These are phyloP conservation scores for Xylariomycetidae sp. DNA, from an alignment of 2,329 filamentous ascomycete genomes.

Conservation along the genomic window DNA sequence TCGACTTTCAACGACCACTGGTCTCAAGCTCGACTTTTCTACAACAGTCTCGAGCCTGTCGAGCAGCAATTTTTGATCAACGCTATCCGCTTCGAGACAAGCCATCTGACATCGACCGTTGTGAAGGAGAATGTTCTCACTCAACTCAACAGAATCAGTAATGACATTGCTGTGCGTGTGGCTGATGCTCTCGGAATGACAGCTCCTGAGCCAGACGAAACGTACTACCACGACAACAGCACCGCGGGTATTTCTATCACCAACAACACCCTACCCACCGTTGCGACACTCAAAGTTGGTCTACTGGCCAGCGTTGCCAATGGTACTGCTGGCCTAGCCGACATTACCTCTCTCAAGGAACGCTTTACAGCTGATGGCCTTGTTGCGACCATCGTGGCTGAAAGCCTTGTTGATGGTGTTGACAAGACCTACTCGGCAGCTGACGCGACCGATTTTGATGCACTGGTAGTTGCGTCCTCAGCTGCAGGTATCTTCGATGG, in stretches of 20 bases:
- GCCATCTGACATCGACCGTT: slow-evolving; percentile 49
- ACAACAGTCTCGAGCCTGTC: slow-evolving; percentile 61
- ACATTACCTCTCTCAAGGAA: slow-evolving; percentile 46
- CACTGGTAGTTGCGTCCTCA: slow-evolving; percentile 53
- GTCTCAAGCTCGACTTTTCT: slow-evolving; percentile 69
- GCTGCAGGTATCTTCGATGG: slow-evolving; percentile 40
- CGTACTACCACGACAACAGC: slow-evolving; percentile 65
- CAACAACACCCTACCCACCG: slow-evolving; percentile 49
- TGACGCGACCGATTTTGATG: slow-evolving; percentile 59
- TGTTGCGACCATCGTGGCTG: slow-evolving; percentile 55
- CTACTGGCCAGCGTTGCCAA: slow-evolving; percentile 47
- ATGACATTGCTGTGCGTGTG: slow-evolving; percentile 63
- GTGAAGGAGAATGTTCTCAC: slow-evolving; percentile 62
- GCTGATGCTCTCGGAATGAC: slow-evolving; percentile 55
- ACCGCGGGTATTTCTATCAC: slow-evolving; percentile 59
- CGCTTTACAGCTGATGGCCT: slow-evolving; percentile 48
- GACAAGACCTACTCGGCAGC: slow-evolving; percentile 61
- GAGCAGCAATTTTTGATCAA: slow-evolving; percentile 72
- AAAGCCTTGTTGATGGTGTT: slow-evolving; percentile 49
- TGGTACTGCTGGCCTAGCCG: slow-evolving; percentile 34
- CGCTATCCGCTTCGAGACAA: slow-evolving; percentile 66
- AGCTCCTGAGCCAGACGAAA: slow-evolving; percentile 54
- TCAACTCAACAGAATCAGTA: slow-evolving; percentile 64
- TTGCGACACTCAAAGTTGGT: slow-evolving; percentile 61
- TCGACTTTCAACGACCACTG: slow-evolving; percentile 66